These are phyloP conservation scores for Teratosphaeria zuluensis DNA, from an alignment of 2,329 filamentous ascomycete species.

Conservation along the genomic window DNA sequence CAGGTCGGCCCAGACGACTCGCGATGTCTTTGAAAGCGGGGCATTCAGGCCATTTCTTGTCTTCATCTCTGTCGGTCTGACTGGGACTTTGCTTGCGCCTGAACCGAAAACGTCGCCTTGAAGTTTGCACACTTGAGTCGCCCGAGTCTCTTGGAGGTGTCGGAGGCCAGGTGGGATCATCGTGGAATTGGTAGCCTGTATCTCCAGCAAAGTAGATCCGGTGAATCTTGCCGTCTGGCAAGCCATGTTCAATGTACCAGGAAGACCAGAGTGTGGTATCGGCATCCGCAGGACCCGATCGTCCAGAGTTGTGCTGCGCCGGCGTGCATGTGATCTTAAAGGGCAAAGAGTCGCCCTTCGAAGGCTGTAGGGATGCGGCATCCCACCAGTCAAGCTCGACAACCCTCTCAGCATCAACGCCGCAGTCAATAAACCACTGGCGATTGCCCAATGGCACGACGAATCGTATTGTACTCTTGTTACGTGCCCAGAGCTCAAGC, in stretches of 20 bases:
- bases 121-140: neutral
- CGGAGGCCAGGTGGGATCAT: slow-evolving; percentile 4
- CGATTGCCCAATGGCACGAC: slow-evolving; percentile 34
- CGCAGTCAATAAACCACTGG: slow-evolving; percentile 26
- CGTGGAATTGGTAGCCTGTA: slow-evolving; percentile 34
- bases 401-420: slow-evolving; percentile 32
- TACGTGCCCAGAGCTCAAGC: slow-evolving; percentile 28
- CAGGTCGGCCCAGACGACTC: neutral
- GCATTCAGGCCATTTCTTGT: slow-evolving; percentile 1
- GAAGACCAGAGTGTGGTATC: slow-evolving; percentile 39
- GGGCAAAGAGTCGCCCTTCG: neutral
- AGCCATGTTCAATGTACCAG: slow-evolving; percentile 29
- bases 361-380: slow-evolving; percentile 21
- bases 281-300: slow-evolving; percentile 29
- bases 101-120: neutral
- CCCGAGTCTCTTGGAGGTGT: neutral
- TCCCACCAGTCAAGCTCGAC: slow-evolving; percentile 44
- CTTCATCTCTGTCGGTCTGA: neutral
- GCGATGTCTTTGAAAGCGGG: slow-evolving; percentile 4
- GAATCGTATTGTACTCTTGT: slow-evolving; percentile 30
- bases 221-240: slow-evolving; percentile 27
- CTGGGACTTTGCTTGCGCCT: neutral
- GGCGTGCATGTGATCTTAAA: slow-evolving; percentile 34
- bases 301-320: slow-evolving; percentile 38
- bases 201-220: slow-evolving; percentile 35